phyloP scores from a whole-genome alignment of 2,329 filamentous ascomycete species.

The Didymella exigua region DNA sequence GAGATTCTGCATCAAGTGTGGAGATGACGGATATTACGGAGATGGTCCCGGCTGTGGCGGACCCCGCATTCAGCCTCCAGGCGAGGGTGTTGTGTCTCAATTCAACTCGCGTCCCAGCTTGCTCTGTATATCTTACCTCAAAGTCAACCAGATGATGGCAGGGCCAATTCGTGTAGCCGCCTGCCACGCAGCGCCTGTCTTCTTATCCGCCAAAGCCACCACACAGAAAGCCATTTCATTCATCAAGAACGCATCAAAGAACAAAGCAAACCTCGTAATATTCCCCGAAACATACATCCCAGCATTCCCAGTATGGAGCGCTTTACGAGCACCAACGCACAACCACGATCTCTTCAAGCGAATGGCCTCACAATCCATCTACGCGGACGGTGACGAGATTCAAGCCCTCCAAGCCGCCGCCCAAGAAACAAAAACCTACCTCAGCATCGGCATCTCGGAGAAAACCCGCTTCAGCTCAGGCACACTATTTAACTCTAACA shows the following conservation, averaged over 20 bases:
- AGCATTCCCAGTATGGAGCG: constrained; percentile 60
- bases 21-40: constrained; percentile 3
- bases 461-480: constrained; percentile 52
- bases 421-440: constrained; percentile 45
- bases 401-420: constrained; percentile 40
- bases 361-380: constrained; percentile 53
- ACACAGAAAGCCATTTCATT: constrained; percentile 55
- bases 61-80: neutral
- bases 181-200: constrained; percentile 49
- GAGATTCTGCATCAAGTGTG: neutral
- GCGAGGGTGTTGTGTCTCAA: neutral
- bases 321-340: constrained; percentile 54
- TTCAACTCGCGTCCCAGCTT: neutral
- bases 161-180: constrained; percentile 30
- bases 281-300: constrained; percentile 62
- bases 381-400: constrained; percentile 56
- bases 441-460: constrained; percentile 60
- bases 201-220: constrained; percentile 55
- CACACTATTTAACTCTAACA: constrained; percentile 59
- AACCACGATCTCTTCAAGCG: constrained; percentile 59
- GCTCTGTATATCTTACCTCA: neutral
- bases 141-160: constrained; percentile 5
- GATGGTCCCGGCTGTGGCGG: neutral
- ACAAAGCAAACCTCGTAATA: constrained; percentile 57
- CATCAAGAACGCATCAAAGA: constrained; percentile 53